A percentile compares a stretch with the other conserved stretches of the same genome.
phyloP scores from a whole-genome alignment of 768 basidiomycete genomes.

The Postia placenta region DNA sequence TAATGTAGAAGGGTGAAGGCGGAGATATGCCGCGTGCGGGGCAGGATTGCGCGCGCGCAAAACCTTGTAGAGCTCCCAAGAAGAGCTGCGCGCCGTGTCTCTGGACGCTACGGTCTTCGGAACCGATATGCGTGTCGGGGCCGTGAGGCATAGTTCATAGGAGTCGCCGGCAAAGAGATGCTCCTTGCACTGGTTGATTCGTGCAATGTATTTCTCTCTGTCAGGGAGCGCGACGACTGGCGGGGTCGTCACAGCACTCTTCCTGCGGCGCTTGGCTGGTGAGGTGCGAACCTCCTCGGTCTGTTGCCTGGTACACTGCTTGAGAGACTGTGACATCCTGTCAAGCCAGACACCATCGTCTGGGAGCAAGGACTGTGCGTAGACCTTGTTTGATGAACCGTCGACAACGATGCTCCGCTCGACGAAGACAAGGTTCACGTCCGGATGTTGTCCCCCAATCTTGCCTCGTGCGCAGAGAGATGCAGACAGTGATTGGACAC shows the following conservation, averaged over 20 bases:
- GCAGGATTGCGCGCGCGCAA: slow-evolving; percentile 80
- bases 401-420: slow-evolving; percentile 76
- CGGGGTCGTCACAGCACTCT: slow-evolving; percentile 5
- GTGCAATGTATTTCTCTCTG: slow-evolving; percentile 53
- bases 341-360: slow-evolving; percentile 58
- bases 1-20: slow-evolving; percentile 69
- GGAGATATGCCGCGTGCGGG: slow-evolving; percentile 79
- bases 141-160: slow-evolving; percentile 90
- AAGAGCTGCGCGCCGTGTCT: slow-evolving; percentile 30
- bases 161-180: slow-evolving; percentile 79
- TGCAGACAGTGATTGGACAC: slow-evolving; percentile 49
- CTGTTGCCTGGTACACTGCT: slow-evolving; percentile 12
- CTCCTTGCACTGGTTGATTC: slow-evolving; percentile 67
- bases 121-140: slow-evolving; percentile 53
- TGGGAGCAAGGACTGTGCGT: slow-evolving; percentile 60
- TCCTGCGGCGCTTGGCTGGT: slow-evolving; percentile 18
- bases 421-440: slow-evolving; percentile 71
- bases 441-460: slow-evolving; percentile 36
- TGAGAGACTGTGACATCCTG: slow-evolving; percentile 31
- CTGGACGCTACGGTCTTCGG: slow-evolving; percentile 24
- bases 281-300: background rate
- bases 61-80: slow-evolving; percentile 70
- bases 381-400: slow-evolving; percentile 37
- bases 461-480: slow-evolving; percentile 26
- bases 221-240: slow-evolving; percentile 47